Evolutionary conservation across 352 stramenopile species (phyloP), one percentile per base, ranked within the genome.

Genomic region (Aphanomyces stellatus): DNA sequence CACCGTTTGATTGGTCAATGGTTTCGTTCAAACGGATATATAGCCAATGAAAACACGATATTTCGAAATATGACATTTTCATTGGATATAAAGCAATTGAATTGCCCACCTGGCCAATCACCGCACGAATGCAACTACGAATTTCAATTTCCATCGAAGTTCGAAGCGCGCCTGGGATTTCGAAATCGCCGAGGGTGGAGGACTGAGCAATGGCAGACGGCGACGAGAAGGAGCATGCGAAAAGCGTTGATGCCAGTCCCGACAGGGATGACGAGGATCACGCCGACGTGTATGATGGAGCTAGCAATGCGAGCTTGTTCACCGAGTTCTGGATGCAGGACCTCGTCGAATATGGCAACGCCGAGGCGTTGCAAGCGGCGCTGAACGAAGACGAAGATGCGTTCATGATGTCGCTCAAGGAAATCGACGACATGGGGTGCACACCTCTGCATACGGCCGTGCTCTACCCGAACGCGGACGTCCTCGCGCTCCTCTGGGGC

Each of bases 151-250:
- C 11, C 13, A 46, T 19, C 37, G 37, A 46, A 46, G 37, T 46
- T 46, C 37, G 37, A 46, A 46, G 37, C n/a, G 11, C 13, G 11
- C n/a, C 13, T 46, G 13, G 13, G 37, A 46, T 46, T 46, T 46
- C n/a, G 11, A 11, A 46, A 46, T 11, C 37, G 37, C 13, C n/a
- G n/a, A n/a, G n/a, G n/a, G n/a, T n/a, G n/a, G n/a, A n/a, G n/a
- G n/a, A n/a, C n/a, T 46, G 37, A 19, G 13, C 37, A 46, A 53
- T 53, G 46, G 37, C 46, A 53, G 46, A 22, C 72, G 97, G 99
- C 74, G 84, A 99, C 68, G 96, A 99, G 76, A 99, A 99, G 74
- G 86, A 96, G 60, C 72, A 91, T 40, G 70, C 70, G 33, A 76
- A 91, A 37, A 78, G 69, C 1, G 83, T 92, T n/a, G 75, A 90